Percentiles rank a stretch among this genome's conserved stretches.
Evolutionary conservation across 176 grass and related monocot species (phyloP).

Genomic region (Aegilops longissima): DNA sequence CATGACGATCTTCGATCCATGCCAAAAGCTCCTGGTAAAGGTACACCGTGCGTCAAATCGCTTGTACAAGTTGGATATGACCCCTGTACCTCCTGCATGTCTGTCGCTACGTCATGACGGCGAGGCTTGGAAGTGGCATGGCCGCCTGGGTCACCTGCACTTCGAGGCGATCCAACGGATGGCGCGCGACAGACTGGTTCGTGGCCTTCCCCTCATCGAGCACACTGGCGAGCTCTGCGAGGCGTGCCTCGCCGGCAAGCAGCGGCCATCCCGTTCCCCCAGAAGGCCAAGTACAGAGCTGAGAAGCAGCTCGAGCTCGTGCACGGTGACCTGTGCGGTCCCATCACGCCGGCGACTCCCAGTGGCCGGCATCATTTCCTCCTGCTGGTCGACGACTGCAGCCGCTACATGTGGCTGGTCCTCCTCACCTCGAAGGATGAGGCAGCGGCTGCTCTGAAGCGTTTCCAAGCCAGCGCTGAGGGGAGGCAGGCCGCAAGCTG

Average conservation of each 20-base stretch:
- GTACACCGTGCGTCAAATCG: neutral
- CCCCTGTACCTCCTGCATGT: fast-evolving
- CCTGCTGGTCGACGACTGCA: too few species aligned
- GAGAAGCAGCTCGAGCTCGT: neutral
- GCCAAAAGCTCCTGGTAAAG: neutral
- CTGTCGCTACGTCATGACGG: fast-evolving
- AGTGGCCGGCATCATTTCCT: too few species aligned
- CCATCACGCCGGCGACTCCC: neutral
- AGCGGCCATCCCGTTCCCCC: neutral
- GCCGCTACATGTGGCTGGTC: too few species aligned
- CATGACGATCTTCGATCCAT: neutral
- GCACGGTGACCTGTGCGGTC: neutral
- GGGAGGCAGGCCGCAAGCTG: too few species aligned
- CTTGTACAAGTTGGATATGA: neutral
- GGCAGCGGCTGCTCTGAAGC: too few species aligned
- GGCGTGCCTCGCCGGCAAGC: neutral
- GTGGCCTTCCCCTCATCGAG: neutral
- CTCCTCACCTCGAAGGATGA: too few species aligned
- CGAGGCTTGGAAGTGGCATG: neutral
- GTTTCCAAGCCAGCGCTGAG: too few species aligned
- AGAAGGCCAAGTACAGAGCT: neutral
- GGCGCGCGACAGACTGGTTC: too few species aligned
- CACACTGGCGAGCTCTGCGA: neutral
- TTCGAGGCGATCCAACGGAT: neutral
- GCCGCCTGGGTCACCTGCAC: neutral